These are phyloP conservation scores for Pseudozyma tsukubaensis DNA, from an alignment of 1,284 basidiomycete species.

Conservation along the genomic window DNA sequence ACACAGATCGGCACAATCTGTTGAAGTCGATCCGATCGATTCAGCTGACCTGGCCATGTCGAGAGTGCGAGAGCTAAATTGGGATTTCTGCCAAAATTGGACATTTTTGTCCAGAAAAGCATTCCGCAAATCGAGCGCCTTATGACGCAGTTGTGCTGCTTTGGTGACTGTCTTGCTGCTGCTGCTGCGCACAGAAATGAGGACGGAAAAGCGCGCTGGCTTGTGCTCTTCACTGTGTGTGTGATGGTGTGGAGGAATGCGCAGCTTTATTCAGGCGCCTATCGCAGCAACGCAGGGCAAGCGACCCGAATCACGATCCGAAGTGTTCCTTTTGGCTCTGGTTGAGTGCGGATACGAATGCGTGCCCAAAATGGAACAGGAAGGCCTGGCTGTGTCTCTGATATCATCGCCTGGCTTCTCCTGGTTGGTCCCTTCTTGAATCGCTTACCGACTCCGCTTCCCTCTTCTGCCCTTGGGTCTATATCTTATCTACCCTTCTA, in stretches of 20 bases:
- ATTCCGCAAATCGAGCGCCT: slow-evolving; percentile 24
- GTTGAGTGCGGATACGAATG: neutral
- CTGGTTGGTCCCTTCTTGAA: no score
- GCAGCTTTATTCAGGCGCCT: neutral
- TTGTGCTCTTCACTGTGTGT: slow-evolving; percentile 1
- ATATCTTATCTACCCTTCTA: neutral
- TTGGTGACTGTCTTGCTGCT: neutral
- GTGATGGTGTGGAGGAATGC: slow-evolving; percentile 5
- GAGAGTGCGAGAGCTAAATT: slow-evolving; percentile 3
- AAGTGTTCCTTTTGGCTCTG: neutral
- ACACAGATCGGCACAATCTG: no score
- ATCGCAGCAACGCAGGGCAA: no score
- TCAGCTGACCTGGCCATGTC: neutral
- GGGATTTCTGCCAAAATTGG: slow-evolving; percentile 12
- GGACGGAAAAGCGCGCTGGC: neutral
- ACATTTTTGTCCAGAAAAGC: neutral
- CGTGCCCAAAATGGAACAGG: neutral
- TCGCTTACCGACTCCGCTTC: no score
- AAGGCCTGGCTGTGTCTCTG: slow-evolving; percentile 1
- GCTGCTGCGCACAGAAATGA: slow-evolving; percentile 5
- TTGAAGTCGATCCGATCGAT: neutral
- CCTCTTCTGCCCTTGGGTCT: neutral
- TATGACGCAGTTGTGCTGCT: slow-evolving; percentile 38
- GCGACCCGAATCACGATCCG: neutral
- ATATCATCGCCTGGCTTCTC: neutral